A percentile compares a stretch with the other conserved stretches of the same genome.
Conservation (phyloP, 2,329 filamentous ascomycete genomes). For the Aspergillus fumigatiaffinis region DNA sequence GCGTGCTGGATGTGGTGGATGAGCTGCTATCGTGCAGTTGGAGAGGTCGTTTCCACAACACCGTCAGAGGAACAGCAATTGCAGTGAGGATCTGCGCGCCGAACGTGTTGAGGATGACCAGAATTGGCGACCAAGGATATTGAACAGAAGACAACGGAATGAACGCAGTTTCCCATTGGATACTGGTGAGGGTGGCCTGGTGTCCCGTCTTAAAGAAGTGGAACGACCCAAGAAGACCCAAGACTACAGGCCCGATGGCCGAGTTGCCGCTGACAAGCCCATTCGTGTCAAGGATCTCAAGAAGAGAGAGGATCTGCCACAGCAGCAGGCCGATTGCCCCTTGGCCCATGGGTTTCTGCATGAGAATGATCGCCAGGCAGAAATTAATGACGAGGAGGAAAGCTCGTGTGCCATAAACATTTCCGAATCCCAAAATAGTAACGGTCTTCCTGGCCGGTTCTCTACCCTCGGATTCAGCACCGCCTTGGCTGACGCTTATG, state of each 20-base stretch:
- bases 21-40: constrained; percentile 55
- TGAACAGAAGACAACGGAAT: constrained; percentile 76
- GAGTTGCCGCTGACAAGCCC: constrained; percentile 55
- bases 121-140: constrained; percentile 84
- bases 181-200: constrained; percentile 78
- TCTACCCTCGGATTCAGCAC: constrained; percentile 38
- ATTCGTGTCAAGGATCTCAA: constrained; percentile 62
- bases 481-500: constrained; percentile 56
- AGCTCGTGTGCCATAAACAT: constrained; percentile 87
- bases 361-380: constrained; percentile 68
- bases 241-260: constrained; percentile 75
- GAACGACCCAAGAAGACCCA: constrained; percentile 86
- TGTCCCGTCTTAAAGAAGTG: constrained; percentile 98
- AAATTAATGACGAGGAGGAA: constrained; percentile 78
- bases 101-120: constrained; percentile 82
- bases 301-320: constrained; percentile 80
- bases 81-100: constrained; percentile 82
- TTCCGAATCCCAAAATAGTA: constrained; percentile 84
- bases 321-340: constrained; percentile 77
- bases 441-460: constrained; percentile 50
- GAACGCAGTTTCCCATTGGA: constrained; percentile 96
- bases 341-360: constrained; percentile 92
- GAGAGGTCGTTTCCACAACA: constrained; percentile 84
- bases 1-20: constrained; percentile 19
- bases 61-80: constrained; percentile 72